Base-by-base conservation (phyloP, 495 filamentous ascomycete species). In the Neurospora sp. region DNA sequence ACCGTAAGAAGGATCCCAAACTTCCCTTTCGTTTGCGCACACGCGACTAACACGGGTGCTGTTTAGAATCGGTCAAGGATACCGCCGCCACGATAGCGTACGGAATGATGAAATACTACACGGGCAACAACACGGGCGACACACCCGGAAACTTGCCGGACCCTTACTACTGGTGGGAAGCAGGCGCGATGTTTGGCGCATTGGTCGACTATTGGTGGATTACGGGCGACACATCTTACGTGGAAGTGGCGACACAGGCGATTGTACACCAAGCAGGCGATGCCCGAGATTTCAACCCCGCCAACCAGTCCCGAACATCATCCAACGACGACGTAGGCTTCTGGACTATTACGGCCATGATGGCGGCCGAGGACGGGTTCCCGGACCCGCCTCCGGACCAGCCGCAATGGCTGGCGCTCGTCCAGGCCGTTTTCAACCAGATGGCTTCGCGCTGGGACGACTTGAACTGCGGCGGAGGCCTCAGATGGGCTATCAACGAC, bases 271-370 rank as follows among this genome's bases (percentile, higher is more conserved):
- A 97, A 79, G 87, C 86, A 17, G 90, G 91, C 14, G 84, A 87
- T 14, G 84, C 90, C 48, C 79, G 82, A 10, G 87, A 94, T 71
- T 96, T 89, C 78, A 93, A 94, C 91, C 92, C 94, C 0, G 80
- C 82, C 12, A 97, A 97, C 79, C 93, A 97, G 76, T 92, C 91
- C 35, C 86, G 89, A 72, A 90, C 90, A 0, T 81, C 87, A 70
- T 92, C 93, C 69, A 96, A 96, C 79, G 93, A 96, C 75, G 93
- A 96, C 78, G 93, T 96, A 77, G 90, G 86, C 0, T 97, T 97
- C 77, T 97, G 93, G 93, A 93, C 85, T 40, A 90, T 96, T 79
- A 86, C 92, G 4, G 92, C 89, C 41, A 92, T 97, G 89, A 86
- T 89, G 8, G 93, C 93, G 0, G 92, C 93, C 4, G 93, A 97